Conservation (phyloP, 768 basidiomycete species). For the Cantharellus cinnabarinus region DNA sequence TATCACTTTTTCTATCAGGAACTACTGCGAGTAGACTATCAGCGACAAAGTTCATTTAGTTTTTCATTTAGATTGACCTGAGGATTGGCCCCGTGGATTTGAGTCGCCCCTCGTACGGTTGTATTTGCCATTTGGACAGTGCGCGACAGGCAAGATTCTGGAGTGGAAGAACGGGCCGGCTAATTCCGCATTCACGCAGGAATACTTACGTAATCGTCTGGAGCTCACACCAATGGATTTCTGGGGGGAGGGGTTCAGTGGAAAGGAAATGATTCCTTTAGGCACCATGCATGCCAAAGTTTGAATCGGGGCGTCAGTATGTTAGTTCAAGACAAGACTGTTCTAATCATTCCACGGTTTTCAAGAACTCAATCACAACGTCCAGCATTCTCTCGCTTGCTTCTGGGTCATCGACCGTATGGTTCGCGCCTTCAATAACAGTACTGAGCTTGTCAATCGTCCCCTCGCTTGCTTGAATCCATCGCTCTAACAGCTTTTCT, state of each 20-base stretch:
- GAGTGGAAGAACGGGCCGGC: no score
- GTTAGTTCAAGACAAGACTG: no score
- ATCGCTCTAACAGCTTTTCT: background rate
- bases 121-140: slow-evolving; percentile 60
- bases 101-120: slow-evolving; percentile 63
- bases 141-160: no score
- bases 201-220: no score
- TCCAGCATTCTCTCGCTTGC: background rate
- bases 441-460: background rate
- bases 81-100: slow-evolving; percentile 95
- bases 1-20: slow-evolving; percentile 88
- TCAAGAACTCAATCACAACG: background rate
- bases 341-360: background rate
- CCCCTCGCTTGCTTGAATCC: background rate
- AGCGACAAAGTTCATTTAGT: slow-evolving; percentile 1
- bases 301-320: no score
- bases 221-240: no score
- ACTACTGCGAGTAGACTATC: slow-evolving; percentile 28
- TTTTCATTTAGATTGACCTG: slow-evolving; percentile 35
- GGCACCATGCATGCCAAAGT: no score
- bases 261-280: no score
- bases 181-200: no score
- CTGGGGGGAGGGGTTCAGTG: no score
- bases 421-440: background rate
- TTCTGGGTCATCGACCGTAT: background rate